A percentile compares a stretch with the other conserved stretches of the same genome.
Conservation (phyloP, 2,329 filamentous ascomycete genomes). For the Shiraia sp. region DNA sequence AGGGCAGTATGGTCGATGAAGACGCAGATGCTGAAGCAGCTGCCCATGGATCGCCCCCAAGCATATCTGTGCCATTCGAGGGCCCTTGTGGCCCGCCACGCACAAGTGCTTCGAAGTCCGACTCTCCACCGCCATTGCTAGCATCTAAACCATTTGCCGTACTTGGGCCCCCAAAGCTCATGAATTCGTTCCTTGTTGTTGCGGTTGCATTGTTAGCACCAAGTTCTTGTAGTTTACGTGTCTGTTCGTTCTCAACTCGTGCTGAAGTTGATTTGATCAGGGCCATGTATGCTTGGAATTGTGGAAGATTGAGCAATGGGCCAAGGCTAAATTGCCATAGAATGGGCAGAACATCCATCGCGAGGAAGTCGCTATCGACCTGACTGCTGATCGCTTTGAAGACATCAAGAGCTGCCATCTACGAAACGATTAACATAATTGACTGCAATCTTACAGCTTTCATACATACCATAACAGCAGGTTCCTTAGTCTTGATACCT, state of each 20-base stretch:
- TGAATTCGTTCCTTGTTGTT: constrained; percentile 65
- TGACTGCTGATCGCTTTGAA: constrained; percentile 79
- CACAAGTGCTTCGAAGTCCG: constrained; percentile 88
- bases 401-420: constrained; percentile 82
- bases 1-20: constrained; percentile 37
- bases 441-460: neutral
- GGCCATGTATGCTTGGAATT: constrained; percentile 86
- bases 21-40: constrained; percentile 38
- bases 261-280: constrained; percentile 80
- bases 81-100: constrained; percentile 66
- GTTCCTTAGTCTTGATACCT: constrained; percentile 96
- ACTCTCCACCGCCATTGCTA: constrained; percentile 61
- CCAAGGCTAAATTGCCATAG: constrained; percentile 92
- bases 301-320: constrained; percentile 81
- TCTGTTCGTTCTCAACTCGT: constrained; percentile 86
- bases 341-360: constrained; percentile 85
- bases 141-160: constrained; percentile 62
- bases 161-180: constrained; percentile 63
- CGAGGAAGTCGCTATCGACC: constrained; percentile 88
- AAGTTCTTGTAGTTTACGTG: constrained; percentile 83
- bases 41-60: constrained; percentile 51
- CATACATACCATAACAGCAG: constrained; percentile 76
- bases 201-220: constrained; percentile 61
- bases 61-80: constrained; percentile 42
- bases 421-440: constrained; percentile 1